Percentiles rank a stretch among this genome's conserved stretches.
Conservation (phyloP, 768 basidiomycete genomes). For the Trichaptum fuscoviolaceum region DNA sequence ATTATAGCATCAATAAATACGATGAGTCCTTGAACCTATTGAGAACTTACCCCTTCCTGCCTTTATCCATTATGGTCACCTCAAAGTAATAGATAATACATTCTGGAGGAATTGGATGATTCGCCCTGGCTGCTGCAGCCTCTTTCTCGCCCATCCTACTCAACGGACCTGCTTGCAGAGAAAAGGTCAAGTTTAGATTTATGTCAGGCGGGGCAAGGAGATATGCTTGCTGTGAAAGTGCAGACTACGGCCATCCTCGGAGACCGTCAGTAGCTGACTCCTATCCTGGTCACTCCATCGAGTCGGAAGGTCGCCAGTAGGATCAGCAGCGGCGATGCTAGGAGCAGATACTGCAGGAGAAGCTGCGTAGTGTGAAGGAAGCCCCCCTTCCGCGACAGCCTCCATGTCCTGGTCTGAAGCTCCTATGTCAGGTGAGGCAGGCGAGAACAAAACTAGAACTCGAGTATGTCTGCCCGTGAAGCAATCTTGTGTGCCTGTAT, state of each 20-base stretch:
- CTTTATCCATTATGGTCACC: constrained; percentile 76
- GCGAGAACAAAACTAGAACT: no score
- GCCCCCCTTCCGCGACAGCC: no score
- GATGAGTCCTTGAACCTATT: constrained; percentile 4
- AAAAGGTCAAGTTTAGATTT: constrained; percentile 7
- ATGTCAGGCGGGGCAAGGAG: neutral
- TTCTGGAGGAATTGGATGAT: constrained; percentile 70
- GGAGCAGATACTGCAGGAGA: constrained; percentile 22
- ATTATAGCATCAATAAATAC: constrained; percentile 14
- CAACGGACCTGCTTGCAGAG: constrained; percentile 37
- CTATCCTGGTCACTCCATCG: constrained; percentile 74
- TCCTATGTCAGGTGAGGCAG: no score
- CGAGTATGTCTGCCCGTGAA: no score
- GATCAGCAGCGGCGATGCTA: constrained; percentile 22
- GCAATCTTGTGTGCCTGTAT: no score
- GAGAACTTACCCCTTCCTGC: constrained; percentile 64
- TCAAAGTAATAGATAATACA: constrained; percentile 96
- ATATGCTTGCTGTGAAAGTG: constrained; percentile 55
- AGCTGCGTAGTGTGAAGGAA: no score
- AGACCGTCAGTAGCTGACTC: constrained; percentile 52
- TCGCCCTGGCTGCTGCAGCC: constrained; percentile 78
- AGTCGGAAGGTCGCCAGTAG: constrained; percentile 57
- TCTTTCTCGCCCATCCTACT: constrained; percentile 70
- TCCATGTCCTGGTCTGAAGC: no score
- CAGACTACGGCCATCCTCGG: constrained; percentile 68